Evolutionary conservation across 2,329 filamentous ascomycete genomes (phyloP).

Genomic region (Fusarium sp.): DNA sequence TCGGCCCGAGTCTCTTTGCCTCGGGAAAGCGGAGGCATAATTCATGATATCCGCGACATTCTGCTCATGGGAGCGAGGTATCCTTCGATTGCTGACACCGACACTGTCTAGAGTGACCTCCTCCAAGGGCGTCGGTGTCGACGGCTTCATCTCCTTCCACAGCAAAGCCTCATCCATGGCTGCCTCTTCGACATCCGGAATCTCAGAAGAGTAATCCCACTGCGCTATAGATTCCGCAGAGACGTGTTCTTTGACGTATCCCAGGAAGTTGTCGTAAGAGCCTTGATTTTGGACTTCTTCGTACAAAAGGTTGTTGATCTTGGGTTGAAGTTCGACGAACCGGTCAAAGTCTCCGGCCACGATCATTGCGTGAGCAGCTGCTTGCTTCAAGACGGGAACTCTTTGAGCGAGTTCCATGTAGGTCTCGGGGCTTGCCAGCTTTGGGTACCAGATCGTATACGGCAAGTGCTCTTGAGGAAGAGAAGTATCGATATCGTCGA

Average conservation of each 20-base stretch:
- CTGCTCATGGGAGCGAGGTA: rapidly evolving
- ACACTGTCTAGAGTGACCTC: background rate
- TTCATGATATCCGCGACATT: background rate
- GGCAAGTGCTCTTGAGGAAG: background rate
- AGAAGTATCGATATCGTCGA: background rate
- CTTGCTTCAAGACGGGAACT: background rate
- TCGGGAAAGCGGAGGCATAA: slow-evolving; percentile 30
- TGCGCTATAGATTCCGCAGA: background rate
- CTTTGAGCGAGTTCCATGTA: background rate
- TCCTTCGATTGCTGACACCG: background rate
- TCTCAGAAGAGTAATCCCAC: background rate
- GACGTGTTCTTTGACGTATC: background rate
- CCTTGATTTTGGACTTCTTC: background rate
- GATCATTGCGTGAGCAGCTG: background rate
- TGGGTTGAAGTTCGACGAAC: background rate
- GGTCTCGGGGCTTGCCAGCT: background rate
- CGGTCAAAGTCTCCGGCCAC: background rate
- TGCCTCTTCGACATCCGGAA: background rate
- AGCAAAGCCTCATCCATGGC: background rate
- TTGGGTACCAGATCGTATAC: background rate
- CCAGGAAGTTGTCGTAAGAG: background rate
- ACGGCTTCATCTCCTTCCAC: slow-evolving; percentile 1
- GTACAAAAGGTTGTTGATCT: background rate
- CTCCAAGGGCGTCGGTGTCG: background rate
- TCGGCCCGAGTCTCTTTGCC: background rate